Evolutionary conservation across 2,329 filamentous ascomycete genomes (phyloP).

Genomic region (Parasarocladium wereldwijsianum): DNA sequence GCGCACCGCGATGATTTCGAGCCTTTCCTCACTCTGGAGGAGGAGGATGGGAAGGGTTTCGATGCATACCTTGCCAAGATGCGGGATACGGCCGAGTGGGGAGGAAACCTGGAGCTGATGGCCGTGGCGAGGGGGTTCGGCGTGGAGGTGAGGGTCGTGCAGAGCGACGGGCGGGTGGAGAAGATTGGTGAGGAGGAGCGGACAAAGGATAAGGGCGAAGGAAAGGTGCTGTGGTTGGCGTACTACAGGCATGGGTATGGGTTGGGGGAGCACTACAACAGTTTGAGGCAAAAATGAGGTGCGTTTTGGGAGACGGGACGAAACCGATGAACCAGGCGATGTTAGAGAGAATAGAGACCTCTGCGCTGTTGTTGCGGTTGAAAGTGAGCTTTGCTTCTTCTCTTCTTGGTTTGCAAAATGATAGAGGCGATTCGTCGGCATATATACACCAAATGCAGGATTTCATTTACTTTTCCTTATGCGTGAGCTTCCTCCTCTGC

Average conservation of each 20-base stretch:
- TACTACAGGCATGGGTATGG: conserved; percentile 94
- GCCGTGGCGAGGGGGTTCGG: conserved; percentile 72
- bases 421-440: too few relatives aligned
- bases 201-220: conserved; percentile 25
- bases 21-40: conserved; percentile 67
- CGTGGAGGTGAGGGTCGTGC: conserved; percentile 71
- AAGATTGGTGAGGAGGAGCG: conserved; percentile 42
- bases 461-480: too few relatives aligned
- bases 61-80: conserved; percentile 56
- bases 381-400: too few relatives aligned
- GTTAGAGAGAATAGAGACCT: conserved; percentile 6
- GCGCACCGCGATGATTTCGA: conserved; percentile 65
- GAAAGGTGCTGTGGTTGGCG: conserved; percentile 62
- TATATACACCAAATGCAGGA: too few relatives aligned
- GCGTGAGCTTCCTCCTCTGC: too few relatives aligned
- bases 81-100: conserved; percentile 84
- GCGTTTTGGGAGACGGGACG: neutral
- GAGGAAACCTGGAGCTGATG: conserved; percentile 78
- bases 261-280: conserved; percentile 95
- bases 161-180: conserved; percentile 62
- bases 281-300: conserved; percentile 46
- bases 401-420: too few relatives aligned
- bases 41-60: conserved; percentile 42
- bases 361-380: too few relatives aligned
- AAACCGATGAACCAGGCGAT: neutral